Conservation (phyloP, 108 stramenopile genomes). For the Skeletonema marinoi region DNA sequence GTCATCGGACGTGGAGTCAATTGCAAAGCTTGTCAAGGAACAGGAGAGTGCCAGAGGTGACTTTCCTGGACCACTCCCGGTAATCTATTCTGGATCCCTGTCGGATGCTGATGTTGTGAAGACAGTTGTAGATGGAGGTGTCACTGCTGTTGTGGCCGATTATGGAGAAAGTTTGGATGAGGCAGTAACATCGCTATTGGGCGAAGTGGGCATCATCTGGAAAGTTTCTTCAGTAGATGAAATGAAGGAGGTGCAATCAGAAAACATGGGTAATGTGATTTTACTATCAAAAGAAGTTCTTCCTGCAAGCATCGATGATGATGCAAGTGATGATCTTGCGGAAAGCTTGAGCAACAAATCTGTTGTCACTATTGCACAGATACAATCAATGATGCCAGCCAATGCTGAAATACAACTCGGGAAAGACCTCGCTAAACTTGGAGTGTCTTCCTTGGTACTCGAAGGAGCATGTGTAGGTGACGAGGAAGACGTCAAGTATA, state of each 20-base stretch:
- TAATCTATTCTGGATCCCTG: slow-evolving; percentile 42
- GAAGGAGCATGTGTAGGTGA: slow-evolving; percentile 55
- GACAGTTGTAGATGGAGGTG: slow-evolving; percentile 42
- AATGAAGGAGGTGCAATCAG: slow-evolving; percentile 23
- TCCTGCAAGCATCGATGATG: slow-evolving; percentile 2
- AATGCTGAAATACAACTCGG: slow-evolving; percentile 46
- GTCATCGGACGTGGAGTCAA: slow-evolving; percentile 24
- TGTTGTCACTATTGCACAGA: slow-evolving; percentile 42
- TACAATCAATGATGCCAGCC: slow-evolving; percentile 59
- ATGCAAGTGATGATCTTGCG: slow-evolving; percentile 6
- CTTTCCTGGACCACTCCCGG: slow-evolving; percentile 81
- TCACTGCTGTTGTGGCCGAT: slow-evolving; percentile 30
- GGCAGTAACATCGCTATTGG: background rate
- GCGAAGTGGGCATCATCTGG: slow-evolving; percentile 55
- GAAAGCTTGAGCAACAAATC: slow-evolving; percentile 29
- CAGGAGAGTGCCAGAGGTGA: slow-evolving; percentile 66
- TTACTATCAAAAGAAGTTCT: slow-evolving; percentile 29
- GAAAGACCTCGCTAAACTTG: slow-evolving; percentile 26
- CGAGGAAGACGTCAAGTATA: slow-evolving; percentile 64
- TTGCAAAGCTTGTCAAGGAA: slow-evolving; percentile 42
- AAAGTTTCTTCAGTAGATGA: slow-evolving; percentile 41
- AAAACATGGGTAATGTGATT: slow-evolving; percentile 34
- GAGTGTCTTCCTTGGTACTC: slow-evolving; percentile 50
- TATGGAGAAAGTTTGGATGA: background rate
- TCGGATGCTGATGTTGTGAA: slow-evolving; percentile 3